Percentiles rank a stretch among this genome's conserved stretches.
phyloP scores from a whole-genome alignment of 768 basidiomycete species.

The Pleurotus djamor region DNA sequence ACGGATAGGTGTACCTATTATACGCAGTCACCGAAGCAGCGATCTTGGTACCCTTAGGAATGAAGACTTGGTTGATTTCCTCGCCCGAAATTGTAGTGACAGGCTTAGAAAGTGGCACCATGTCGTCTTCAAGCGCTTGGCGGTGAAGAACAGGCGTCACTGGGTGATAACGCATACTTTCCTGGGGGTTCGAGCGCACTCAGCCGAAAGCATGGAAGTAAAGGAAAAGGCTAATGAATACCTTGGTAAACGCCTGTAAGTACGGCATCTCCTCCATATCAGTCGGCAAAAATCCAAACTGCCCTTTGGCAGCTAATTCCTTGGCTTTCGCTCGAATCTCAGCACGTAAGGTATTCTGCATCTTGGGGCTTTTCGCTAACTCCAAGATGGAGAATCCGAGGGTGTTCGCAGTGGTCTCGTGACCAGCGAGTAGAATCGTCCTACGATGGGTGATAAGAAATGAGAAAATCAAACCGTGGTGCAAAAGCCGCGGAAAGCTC shows the following conservation, averaged over 20 bases:
- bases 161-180: conserved; percentile 23
- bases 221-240: conserved; percentile 9
- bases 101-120: conserved; percentile 43
- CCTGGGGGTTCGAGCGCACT: background rate
- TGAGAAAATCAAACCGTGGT: no score
- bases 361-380: conserved; percentile 21
- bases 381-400: conserved; percentile 25
- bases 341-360: conserved; percentile 26
- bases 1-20: conserved; percentile 2
- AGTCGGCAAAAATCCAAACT: conserved; percentile 30
- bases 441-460: conserved; percentile 17
- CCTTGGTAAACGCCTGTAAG: conserved; percentile 41
- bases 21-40: conserved; percentile 27
- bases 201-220: background rate
- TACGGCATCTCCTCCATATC: conserved; percentile 55
- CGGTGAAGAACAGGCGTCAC: conserved; percentile 15
- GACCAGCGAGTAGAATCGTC: conserved; percentile 11
- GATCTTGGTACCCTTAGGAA: conserved; percentile 40
- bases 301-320: conserved; percentile 30
- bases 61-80: conserved; percentile 27
- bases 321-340: background rate
- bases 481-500: background rate
- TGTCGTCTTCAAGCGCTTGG: conserved; percentile 5
- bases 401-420: conserved; percentile 17
- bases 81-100: conserved; percentile 33